Base-by-base conservation (phyloP, 108 stramenopile genomes). In the Thalassiosira profunda region DNA sequence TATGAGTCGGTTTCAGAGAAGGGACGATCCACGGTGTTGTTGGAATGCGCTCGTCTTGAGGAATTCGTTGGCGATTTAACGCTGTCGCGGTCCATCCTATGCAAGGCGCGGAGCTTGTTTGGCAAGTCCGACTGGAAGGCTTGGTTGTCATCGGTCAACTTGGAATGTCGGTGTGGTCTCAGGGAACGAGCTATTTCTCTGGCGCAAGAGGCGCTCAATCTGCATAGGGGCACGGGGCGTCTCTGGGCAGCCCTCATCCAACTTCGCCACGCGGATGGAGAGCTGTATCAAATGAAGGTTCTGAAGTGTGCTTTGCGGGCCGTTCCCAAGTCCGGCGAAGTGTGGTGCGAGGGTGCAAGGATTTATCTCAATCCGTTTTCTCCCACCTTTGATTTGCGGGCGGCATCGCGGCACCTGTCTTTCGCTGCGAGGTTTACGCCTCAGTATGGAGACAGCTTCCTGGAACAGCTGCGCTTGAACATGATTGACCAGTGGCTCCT, bases 391-490 rank as follows among this genome's bases (percentile, higher is more conserved):
- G 96, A 98, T 72, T 74, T 96, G 33, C 71, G 79, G 17, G 55
- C 74, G 6, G 95, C 97, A 28, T 58, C 71, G 1, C 72, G 86
- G 4, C 89, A 96, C 64, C 83, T 98, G n/a, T 80, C 63, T 40
- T 99, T 98, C 83, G 97, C 98, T 28, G 91, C 96, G 28, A 90
- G 87, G 70, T 99, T 99, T 79, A 99, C 98, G 6, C 98, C 98
- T 33, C 98, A 99, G 68, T 99, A 96, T 58, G 98, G 98, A 4
- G 97, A 98, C 63, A 89, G 91, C 59, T 98, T 99, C 67, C 67
- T 97, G 41, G 97, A 97, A 63, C 68, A 80, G 11, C 25, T 96
- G 40, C 74, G 90, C 17, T 62, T 94, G 53, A 74, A 89, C 31
- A 79, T 94, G 58, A 45, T 94, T 20, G 78, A 83, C 28, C 82